A percentile compares a stretch with the other conserved stretches of the same genome.
These are phyloP conservation scores for Amanita jacksonii DNA, from an alignment of 768 basidiomycete species.

Conservation along the genomic window DNA sequence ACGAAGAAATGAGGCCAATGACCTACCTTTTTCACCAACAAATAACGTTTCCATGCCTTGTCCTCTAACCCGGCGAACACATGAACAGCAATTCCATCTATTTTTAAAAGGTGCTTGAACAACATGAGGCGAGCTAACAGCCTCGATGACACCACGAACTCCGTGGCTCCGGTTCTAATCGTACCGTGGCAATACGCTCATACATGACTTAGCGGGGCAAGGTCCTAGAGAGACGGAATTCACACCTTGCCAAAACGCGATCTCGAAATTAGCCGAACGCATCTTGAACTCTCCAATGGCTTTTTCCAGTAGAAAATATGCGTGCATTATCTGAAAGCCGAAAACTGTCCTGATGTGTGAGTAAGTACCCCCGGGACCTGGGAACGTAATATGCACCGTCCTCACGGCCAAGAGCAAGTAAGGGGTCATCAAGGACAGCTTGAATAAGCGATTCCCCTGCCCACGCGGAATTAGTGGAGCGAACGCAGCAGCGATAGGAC, in stretches of 20 bases:
- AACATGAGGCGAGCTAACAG: slow-evolving; percentile 43
- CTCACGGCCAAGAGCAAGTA: slow-evolving; percentile 47
- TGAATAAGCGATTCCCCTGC: slow-evolving; percentile 56
- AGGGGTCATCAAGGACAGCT: slow-evolving; percentile 45
- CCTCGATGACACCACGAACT: slow-evolving; percentile 34
- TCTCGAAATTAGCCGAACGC: slow-evolving; percentile 46
- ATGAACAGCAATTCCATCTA: slow-evolving; percentile 31
- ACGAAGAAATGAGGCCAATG: background rate
- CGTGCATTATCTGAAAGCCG: slow-evolving; percentile 58
- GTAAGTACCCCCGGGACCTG: background rate
- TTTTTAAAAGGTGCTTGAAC: slow-evolving; percentile 35
- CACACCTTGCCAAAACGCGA: slow-evolving; percentile 54
- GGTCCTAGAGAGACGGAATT: background rate
- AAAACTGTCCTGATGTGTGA: slow-evolving; percentile 26
- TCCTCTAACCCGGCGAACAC: slow-evolving; percentile 38
- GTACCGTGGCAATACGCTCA: slow-evolving; percentile 37
- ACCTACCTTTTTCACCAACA: slow-evolving; percentile 28
- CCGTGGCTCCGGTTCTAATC: slow-evolving; percentile 24
- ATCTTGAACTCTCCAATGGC: slow-evolving; percentile 36
- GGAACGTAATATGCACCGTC: slow-evolving; percentile 24
- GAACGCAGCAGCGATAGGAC: background rate
- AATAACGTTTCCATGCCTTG: slow-evolving; percentile 39
- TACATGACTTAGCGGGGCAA: background rate
- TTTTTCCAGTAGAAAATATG: slow-evolving; percentile 43
- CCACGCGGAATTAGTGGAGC: background rate